Evolutionary conservation across 2,329 filamentous ascomycete species (phyloP), one percentile per base, ranked within the genome.

Genomic region (Alternaria sp.): DNA sequence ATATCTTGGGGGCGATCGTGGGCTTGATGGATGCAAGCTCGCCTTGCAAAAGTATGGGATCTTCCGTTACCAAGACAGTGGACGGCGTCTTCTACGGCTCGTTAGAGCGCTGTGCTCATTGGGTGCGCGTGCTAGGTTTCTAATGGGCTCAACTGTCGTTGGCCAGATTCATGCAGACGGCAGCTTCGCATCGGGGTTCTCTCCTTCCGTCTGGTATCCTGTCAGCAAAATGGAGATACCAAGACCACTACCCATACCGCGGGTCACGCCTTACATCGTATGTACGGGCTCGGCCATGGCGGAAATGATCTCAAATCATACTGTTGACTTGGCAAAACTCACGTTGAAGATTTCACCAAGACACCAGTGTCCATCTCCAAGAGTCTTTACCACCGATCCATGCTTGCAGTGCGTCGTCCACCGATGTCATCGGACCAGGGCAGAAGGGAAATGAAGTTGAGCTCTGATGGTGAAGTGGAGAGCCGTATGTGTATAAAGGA

Each of bases 1-100:
- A 75, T 76, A 71, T 66, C 70, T 72, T 73, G 68, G 68, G 60
- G 61, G 58, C 60, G 67, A 69, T 71, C 65, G 61, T 60, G 23
- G 46, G 61, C 55, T 33, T 61, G 45, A 61, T 23, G 41, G 15
- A 60, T 57, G 23, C 55, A 61, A 64, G 58, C 46, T 65, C 20
- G 33, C 45, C 51, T 37, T 55, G 46, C 55, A 63, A 63, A 26
- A 60, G 28, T 9, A 62, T 51, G 63, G 61, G 28, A 67, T 53
- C 15, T 60, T 49, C 49, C 59, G 55, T 41, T 25, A 59, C 60
- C 55, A 53, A 62, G 58, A 59, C 55, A 14, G 47, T 46, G 55
- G 43, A 53, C 47, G 57, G 53, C 33, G 18, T 37, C 23, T 66
- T 54, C 14, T 41, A 51, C 54, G 43, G 61, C 43, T 43, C 8